phyloP scores from a whole-genome alignment of 306 rosid genomes.

The Quercus variabilis region DNA sequence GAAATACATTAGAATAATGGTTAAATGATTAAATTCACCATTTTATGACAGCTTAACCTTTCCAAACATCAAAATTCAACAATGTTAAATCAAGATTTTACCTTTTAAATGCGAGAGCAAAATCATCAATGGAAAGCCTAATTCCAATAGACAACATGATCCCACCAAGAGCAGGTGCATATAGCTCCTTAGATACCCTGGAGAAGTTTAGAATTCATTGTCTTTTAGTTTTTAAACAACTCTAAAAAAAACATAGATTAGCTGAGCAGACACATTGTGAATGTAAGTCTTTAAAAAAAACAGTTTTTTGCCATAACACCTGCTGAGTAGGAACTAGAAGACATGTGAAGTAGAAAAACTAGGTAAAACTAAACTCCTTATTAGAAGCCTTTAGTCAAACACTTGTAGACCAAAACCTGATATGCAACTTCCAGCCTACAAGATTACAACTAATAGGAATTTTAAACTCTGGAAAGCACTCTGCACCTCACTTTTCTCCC shows the following conservation, averaged over 20 bases:
- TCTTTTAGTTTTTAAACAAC: slow-evolving; percentile 18
- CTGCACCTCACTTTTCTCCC: neutral
- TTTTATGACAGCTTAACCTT: no score
- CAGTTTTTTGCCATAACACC: neutral
- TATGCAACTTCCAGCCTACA: neutral
- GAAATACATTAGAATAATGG: no score
- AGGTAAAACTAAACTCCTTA: slow-evolving; percentile 8
- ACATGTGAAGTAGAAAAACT: neutral
- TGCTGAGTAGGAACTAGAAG: neutral
- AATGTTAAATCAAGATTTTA: slow-evolving; percentile 21
- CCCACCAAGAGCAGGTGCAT: slow-evolving; percentile 99
- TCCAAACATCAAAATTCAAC: neutral
- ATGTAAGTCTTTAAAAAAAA: neutral
- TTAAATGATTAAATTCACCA: no score
- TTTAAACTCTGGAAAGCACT: neutral
- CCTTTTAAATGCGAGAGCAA: slow-evolving; percentile 90
- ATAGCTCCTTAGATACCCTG: slow-evolving; percentile 95
- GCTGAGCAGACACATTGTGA: neutral
- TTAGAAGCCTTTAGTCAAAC: slow-evolving; percentile 33
- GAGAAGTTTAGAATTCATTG: slow-evolving; percentile 26
- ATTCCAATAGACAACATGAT: slow-evolving; percentile 97
- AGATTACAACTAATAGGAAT: neutral
- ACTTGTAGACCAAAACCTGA: slow-evolving; percentile 24
- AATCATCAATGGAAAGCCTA: slow-evolving; percentile 76
- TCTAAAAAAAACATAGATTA: neutral